phyloP scores from a whole-genome alignment of 768 basidiomycete species.

The Boletus pseudopeckii region DNA sequence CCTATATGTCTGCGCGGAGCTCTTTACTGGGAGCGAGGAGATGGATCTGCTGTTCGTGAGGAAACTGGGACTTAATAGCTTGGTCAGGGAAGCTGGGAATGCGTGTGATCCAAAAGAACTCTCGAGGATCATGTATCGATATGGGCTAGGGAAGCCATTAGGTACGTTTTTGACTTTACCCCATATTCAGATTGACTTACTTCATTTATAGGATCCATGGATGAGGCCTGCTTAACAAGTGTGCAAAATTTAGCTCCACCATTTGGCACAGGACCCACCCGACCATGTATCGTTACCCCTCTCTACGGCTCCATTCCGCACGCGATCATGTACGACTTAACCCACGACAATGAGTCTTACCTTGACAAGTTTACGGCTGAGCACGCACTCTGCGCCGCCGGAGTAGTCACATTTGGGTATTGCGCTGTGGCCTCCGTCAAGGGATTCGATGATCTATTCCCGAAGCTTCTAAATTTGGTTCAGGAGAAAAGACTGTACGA shows the following conservation, averaged over 20 bases:
- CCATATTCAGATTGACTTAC: background rate
- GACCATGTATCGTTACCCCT: slow-evolving; percentile 70
- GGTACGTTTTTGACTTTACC: slow-evolving; percentile 43
- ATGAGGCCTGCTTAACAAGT: slow-evolving; percentile 76
- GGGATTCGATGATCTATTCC: slow-evolving; percentile 96
- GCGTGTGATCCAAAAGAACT: slow-evolving; percentile 86
- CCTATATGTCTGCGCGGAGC: slow-evolving; percentile 94
- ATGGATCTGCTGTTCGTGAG: slow-evolving; percentile 92
- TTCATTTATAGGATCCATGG: slow-evolving; percentile 76
- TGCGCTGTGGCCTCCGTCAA: slow-evolving; percentile 92
- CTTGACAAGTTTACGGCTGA: slow-evolving; percentile 89
- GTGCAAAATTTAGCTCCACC: slow-evolving; percentile 76
- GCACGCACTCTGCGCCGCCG: slow-evolving; percentile 92
- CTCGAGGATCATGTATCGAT: slow-evolving; percentile 82
- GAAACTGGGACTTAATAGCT: slow-evolving; percentile 86
- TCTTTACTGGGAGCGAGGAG: slow-evolving; percentile 94
- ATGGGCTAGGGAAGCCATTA: slow-evolving; percentile 91
- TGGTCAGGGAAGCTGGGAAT: slow-evolving; percentile 95
- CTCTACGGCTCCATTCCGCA: slow-evolving; percentile 87
- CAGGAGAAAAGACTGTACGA: slow-evolving; percentile 80
- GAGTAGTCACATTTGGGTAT: slow-evolving; percentile 86
- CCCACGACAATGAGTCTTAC: slow-evolving; percentile 96
- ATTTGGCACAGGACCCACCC: slow-evolving; percentile 75
- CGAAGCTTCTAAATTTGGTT: slow-evolving; percentile 89
- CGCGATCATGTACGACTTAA: slow-evolving; percentile 91